Percentiles rank a stretch among this genome's conserved stretches.
Evolutionary conservation across 2,329 filamentous ascomycete species (phyloP).

Genomic region (Drechslerella dactyloides): DNA sequence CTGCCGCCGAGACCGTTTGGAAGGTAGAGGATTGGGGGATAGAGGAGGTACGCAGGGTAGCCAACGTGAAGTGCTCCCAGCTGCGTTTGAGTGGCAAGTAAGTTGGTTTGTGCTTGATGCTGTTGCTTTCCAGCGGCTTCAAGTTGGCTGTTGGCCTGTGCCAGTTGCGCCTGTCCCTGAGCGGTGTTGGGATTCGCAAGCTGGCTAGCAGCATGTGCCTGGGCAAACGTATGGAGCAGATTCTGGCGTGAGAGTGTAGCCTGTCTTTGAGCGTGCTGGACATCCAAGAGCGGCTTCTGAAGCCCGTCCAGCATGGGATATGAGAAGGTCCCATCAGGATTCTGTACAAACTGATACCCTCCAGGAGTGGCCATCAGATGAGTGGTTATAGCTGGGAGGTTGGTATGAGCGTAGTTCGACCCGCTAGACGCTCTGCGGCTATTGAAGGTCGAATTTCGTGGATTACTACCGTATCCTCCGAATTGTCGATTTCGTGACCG

Average conservation of each 20-base stretch:
- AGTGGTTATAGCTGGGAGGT: slow-evolving; percentile 30
- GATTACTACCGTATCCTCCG: slow-evolving; percentile 24
- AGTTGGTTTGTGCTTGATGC: slow-evolving; percentile 31
- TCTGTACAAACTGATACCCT: slow-evolving; percentile 33
- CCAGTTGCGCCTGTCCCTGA: slow-evolving; percentile 23
- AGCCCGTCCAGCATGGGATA: slow-evolving; percentile 31
- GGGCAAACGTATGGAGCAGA: slow-evolving; percentile 19
- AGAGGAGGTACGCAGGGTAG: slow-evolving; percentile 32
- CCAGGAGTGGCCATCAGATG: slow-evolving; percentile 28
- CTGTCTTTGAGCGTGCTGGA: slow-evolving; percentile 36
- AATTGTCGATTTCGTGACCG: slow-evolving; percentile 42
- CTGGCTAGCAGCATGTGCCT: slow-evolving; percentile 8
- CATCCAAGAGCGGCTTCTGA: slow-evolving; percentile 29
- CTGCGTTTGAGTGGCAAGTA: slow-evolving; percentile 37
- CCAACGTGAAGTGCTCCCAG: slow-evolving; percentile 20
- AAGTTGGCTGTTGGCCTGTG: slow-evolving; percentile 18
- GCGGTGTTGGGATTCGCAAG: not conserved
- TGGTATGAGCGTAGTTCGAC: slow-evolving; percentile 26
- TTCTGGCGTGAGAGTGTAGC: slow-evolving; percentile 25
- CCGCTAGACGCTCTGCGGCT: slow-evolving; percentile 42
- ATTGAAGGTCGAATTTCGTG: slow-evolving; percentile 29
- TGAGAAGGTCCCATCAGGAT: slow-evolving; percentile 33
- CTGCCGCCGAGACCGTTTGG: not conserved
- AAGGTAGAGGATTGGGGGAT: slow-evolving; percentile 24
- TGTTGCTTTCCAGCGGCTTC: slow-evolving; percentile 37